Conservation (phyloP, 208 protist genomes). For the Leishmania turanica region DNA sequence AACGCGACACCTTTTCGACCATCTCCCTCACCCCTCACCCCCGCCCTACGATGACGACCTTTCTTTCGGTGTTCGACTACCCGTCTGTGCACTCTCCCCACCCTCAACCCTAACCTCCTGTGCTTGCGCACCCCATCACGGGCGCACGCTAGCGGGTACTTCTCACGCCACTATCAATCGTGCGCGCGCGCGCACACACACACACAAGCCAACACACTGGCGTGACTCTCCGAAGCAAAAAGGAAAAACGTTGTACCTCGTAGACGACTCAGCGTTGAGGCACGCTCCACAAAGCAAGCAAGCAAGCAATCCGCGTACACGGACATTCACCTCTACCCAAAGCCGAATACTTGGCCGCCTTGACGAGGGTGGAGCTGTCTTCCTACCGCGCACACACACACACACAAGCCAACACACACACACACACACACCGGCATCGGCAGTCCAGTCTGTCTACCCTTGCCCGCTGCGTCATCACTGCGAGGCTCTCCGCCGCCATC, state of each 20-base stretch:
- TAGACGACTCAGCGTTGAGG: background rate
- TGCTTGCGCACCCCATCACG: background rate
- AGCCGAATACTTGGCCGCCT: background rate
- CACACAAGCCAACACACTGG: background rate
- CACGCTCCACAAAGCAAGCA: background rate
- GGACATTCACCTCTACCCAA: background rate
- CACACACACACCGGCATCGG: background rate
- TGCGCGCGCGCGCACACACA: background rate
- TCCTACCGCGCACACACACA: background rate
- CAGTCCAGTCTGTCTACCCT: background rate
- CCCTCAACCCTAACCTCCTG: background rate
- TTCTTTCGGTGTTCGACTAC: background rate
- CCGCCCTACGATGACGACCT: background rate
- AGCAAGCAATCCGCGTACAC: background rate
- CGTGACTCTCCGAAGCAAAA: background rate
- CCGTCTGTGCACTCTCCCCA: background rate
- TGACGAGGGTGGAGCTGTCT: background rate
- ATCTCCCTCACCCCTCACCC: background rate
- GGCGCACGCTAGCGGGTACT: background rate
- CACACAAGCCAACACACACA: background rate
- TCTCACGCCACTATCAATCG: background rate
- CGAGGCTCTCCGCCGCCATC: background rate
- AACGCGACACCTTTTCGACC: background rate
- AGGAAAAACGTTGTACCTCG: background rate
- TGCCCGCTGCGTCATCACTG: background rate